These are phyloP conservation scores for Diddensiella santjacobensis DNA, from an alignment of 805 yeast genomes.

Conservation along the genomic window DNA sequence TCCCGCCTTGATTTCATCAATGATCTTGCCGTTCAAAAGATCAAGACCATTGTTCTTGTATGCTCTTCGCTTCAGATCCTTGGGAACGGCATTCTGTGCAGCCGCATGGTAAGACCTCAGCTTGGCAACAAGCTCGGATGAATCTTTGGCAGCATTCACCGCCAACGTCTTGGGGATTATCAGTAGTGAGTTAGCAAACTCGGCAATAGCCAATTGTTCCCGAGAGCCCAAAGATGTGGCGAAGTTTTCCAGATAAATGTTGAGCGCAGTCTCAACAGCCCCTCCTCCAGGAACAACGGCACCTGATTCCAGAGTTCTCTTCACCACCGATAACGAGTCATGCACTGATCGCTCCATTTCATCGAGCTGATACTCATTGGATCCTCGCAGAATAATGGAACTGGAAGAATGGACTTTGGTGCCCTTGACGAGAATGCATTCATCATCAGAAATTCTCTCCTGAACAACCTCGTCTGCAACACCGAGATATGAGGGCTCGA, in stretches of 20 bases:
- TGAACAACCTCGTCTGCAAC: slow-evolving; percentile 87
- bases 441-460: slow-evolving; percentile 90
- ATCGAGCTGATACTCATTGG: slow-evolving; percentile 88
- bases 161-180: slow-evolving; percentile 96
- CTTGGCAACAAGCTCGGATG: slow-evolving; percentile 91
- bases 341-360: slow-evolving; percentile 98
- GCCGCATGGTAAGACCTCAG: slow-evolving; percentile 96
- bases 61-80: slow-evolving; percentile 79
- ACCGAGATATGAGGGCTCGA: slow-evolving; percentile 81
- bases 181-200: slow-evolving; percentile 85
- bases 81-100: slow-evolving; percentile 76
- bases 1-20: slow-evolving; percentile 78
- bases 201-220: slow-evolving; percentile 97
- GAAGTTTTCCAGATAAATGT: slow-evolving; percentile 90
- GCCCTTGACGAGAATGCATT: slow-evolving; percentile 87
- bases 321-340: slow-evolving; percentile 90
- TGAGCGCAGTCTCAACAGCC: slow-evolving; percentile 95
- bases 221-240: slow-evolving; percentile 97
- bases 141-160: slow-evolving; percentile 95
- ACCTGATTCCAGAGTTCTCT: slow-evolving; percentile 93
- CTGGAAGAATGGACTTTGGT: slow-evolving; percentile 88
- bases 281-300: slow-evolving; percentile 98
- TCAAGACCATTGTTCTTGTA: slow-evolving; percentile 93
- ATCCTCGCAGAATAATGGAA: slow-evolving; percentile 90
- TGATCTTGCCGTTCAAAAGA: slow-evolving; percentile 84